These are phyloP conservation scores for Ceratobasidium sp. DNA, from an alignment of 1,284 basidiomycete species.

Conservation along the genomic window DNA sequence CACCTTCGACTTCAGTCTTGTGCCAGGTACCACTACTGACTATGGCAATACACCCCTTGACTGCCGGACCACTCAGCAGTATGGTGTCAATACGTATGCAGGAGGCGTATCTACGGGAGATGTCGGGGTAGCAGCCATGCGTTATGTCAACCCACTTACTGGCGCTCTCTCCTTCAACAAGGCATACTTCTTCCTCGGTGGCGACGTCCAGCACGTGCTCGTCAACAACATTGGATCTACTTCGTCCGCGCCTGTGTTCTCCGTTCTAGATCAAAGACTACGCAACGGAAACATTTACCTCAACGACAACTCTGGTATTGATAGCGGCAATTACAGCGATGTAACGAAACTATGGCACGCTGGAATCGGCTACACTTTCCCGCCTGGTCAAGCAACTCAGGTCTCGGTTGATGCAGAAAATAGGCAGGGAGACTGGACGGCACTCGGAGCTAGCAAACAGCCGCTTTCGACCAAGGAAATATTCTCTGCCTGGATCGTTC, in stretches of 20 bases:
- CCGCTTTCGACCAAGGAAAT: constrained; percentile 69
- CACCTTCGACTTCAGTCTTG: constrained; percentile 79
- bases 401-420: constrained; percentile 59
- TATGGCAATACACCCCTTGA: constrained; percentile 68
- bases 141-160: constrained; percentile 67
- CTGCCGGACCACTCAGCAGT: constrained; percentile 61
- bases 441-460: constrained; percentile 71
- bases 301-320: constrained; percentile 59
- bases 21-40: constrained; percentile 76
- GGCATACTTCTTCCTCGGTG: constrained; percentile 78
- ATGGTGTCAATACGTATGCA: constrained; percentile 70
- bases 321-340: constrained; percentile 54
- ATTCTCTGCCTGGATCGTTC: constrained; percentile 73
- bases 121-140: constrained; percentile 71
- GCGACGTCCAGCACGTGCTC: constrained; percentile 74
- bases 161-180: constrained; percentile 72
- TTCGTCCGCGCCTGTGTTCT: constrained; percentile 66
- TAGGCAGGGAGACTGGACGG: constrained; percentile 71
- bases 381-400: constrained; percentile 12
- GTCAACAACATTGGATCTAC: constrained; percentile 66
- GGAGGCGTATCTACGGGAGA: constrained; percentile 72
- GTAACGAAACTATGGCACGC: constrained; percentile 70
- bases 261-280: constrained; percentile 75
- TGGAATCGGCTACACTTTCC: constrained; percentile 69
- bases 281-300: constrained; percentile 64